Base-by-base conservation (phyloP, 495 filamentous ascomycete genomes). In the Xylaria nigripes region DNA sequence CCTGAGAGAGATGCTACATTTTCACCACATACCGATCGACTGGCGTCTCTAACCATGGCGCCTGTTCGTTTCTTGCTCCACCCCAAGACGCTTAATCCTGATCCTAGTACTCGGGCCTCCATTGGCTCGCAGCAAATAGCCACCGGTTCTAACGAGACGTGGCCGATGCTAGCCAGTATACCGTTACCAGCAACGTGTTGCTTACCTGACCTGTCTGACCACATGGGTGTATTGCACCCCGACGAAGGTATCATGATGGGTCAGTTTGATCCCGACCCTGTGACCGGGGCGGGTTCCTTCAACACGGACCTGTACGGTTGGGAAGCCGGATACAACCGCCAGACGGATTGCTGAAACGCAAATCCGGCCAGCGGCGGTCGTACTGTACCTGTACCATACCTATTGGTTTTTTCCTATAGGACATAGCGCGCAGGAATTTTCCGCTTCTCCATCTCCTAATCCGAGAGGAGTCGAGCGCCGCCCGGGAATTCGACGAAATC, bases 271-370 rank as follows among this genome's bases (percentile, higher is more conserved):
- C 42, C 58, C 3, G 60, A 62, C 2, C 13, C 50, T 16, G 59
- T 56, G 22, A 58, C 54, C n/a, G 59, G 55, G 49, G 27, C 59
- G 25, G 56, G 45, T 45, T 61, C 64, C 1, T 65, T 63, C 8
- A 64, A 70, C 18, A 10, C 27, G n/a, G 74, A 77, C 53, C 56
- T 63, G 6, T 77, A 77, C 32, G 74, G 74, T n/a, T 77, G 74
- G 74, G 73, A 77, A 45, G 72, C 69, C 12, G 72, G 72, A 61
- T 62, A 73, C 6, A 60, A 61, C n/a, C 62, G 62, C 44, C 61
- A 68, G 56, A 43, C 60, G 43, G 61, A 54, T 18, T 62, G 52
- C 32, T 41, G 53, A 45, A 56, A 42, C 15, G 48, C 46, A 40
- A 45, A 21, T 10, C 53, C 38, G 15, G 6, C 27, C 5, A 19